phyloP scores from a whole-genome alignment of 176 grass and related monocot species.

The Carex scoparia region DNA sequence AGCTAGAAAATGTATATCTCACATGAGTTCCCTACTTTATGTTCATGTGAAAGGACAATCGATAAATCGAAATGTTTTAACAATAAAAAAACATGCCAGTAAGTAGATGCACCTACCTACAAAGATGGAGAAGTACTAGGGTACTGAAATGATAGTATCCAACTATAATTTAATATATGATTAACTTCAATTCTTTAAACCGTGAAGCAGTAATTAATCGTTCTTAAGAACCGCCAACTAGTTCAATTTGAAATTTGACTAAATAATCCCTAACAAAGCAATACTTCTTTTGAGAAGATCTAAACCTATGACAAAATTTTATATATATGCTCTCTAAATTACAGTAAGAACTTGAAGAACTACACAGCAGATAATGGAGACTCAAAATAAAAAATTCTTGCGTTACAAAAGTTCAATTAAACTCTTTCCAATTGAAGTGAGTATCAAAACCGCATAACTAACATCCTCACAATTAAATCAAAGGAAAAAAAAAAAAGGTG shows the following conservation, averaged over 20 bases:
- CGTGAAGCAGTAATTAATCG: background rate
- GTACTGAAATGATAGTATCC: background rate
- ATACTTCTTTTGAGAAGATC: constrained; percentile 11
- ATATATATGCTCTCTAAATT: background rate
- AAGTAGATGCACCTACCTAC: background rate
- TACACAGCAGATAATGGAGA: background rate
- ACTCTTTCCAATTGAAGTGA: background rate
- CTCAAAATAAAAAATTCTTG: background rate
- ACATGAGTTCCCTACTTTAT: background rate
- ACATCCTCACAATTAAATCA: background rate
- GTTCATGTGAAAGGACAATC: background rate
- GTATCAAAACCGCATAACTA: background rate
- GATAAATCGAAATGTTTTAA: background rate
- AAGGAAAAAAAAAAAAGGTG: background rate
- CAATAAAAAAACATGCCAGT: background rate
- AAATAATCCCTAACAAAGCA: background rate
- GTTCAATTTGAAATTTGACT: background rate
- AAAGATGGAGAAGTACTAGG: background rate
- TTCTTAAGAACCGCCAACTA: background rate
- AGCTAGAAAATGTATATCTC: background rate
- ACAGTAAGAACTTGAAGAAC: background rate
- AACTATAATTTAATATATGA: constrained; percentile 1
- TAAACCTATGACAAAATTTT: background rate
- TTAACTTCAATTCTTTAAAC: constrained; percentile 31
- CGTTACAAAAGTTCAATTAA: background rate